phyloP scores from a whole-genome alignment of 805 yeast species.

The Martiniozyma abietophila region DNA sequence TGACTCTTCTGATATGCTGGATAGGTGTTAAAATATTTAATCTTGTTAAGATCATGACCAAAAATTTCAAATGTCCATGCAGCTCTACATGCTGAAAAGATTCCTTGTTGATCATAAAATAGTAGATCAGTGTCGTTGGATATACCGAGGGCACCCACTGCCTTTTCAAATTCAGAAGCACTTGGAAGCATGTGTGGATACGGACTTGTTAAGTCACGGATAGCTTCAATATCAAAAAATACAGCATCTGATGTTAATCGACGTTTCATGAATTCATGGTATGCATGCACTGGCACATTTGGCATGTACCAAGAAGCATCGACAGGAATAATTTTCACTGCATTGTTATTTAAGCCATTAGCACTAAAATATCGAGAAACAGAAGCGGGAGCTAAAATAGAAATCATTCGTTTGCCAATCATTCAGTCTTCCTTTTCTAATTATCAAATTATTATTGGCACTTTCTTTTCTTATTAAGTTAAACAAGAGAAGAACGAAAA shows the following conservation, averaged over 20 bases:
- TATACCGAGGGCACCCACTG: constrained; percentile 50
- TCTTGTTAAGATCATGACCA: constrained; percentile 51
- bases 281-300: constrained; percentile 50
- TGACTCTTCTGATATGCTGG: constrained; percentile 24
- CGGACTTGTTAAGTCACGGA: constrained; percentile 47
- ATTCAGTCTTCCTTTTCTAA: too few species aligned
- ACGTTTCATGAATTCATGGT: constrained; percentile 44
- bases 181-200: constrained; percentile 92
- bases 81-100: constrained; percentile 83
- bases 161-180: constrained; percentile 41
- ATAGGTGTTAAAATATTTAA: constrained; percentile 64
- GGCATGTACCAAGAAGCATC: constrained; percentile 96
- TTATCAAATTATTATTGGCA: too few species aligned
- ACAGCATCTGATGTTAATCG: constrained; percentile 56
- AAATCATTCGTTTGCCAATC: too few species aligned
- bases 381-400: constrained; percentile 19
- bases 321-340: constrained; percentile 37
- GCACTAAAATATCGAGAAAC: constrained; percentile 12
- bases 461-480: too few species aligned
- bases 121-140: constrained; percentile 50
- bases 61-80: constrained; percentile 83
- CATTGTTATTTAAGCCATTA: neutral
- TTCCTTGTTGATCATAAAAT: constrained; percentile 77
- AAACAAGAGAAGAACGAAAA: too few species aligned
- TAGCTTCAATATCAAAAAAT: constrained; percentile 69